Evolutionary conservation across 768 basidiomycete genomes (phyloP), one percentile per base, ranked within the genome.

Genomic region (Pilatotrama ljubarskyi): DNA sequence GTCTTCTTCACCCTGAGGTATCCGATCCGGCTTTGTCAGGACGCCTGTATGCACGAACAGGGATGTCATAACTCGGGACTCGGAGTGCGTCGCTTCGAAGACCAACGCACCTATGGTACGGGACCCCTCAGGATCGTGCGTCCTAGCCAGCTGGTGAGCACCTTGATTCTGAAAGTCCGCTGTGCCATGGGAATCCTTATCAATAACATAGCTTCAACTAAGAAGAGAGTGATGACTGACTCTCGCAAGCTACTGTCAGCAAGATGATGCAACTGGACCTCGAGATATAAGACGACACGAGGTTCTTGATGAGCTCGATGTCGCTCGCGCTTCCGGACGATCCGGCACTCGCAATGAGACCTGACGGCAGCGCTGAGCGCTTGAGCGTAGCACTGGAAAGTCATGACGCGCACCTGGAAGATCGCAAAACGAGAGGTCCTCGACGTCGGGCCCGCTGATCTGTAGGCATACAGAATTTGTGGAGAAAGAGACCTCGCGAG

Each of bases 91-190:
- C 29, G 29, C 29, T 32, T 32, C 29, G 10, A 4, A 32, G 29
- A 32, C 4, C 29, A 10, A 66, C 79, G 14, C 61, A 88, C 90
- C 89, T 15, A 91, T 86, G 0, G 89, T 92, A 4, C 88, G 78
- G 50, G 78, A 79, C 0, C 90, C 88, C 0, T 82, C 73, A 0
- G 84, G 82, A 61, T 91, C 89, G 48, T 80, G 73, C 14, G 73
- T 50, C 65, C 84, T 86, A 0, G 87, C 83, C 0, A 92, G 73
- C n/a, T 80, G 75, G 58, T 87, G 84, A 0, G 90, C 90, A 0
- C 85, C 86, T 69, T 92, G 90, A 42, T 90, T 93, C 64, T 91
- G 87, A 18, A 88, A 89, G 62, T 93, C 89, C 51, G 88, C 91
- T 92, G 54, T 10, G 26, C 26, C n/a, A 46, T 14, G 5, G 29